Evolutionary conservation across 2,329 filamentous ascomycete genomes (phyloP).

Genomic region (Mollisia scopiformis): DNA sequence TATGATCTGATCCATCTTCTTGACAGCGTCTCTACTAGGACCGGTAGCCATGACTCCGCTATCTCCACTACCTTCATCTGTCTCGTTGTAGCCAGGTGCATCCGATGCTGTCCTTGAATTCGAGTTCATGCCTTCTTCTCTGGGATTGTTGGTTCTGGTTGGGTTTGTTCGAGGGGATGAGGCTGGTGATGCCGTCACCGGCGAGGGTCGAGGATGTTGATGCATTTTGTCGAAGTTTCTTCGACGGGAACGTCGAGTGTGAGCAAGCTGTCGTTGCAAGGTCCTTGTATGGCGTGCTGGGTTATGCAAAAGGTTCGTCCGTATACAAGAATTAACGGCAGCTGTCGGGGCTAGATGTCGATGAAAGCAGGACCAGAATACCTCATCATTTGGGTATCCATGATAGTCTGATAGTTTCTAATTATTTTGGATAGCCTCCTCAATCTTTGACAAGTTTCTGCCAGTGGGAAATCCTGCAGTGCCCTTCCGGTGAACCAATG

Average conservation of each 20-base stretch:
- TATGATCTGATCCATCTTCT: constrained; percentile 90
- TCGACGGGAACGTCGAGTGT: constrained; percentile 20
- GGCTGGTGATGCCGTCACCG: constrained; percentile 73
- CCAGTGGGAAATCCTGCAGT: constrained; percentile 15
- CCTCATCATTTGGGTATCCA: constrained; percentile 39
- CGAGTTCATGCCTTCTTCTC: constrained; percentile 61
- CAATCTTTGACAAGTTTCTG: constrained; percentile 7
- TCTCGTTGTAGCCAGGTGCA: constrained; percentile 53
- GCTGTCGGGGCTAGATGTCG: constrained; percentile 33
- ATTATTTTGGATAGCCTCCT: constrained; percentile 7
- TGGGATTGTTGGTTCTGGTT: constrained; percentile 71
- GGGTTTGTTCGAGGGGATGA: constrained; percentile 74
- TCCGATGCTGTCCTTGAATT: constrained; percentile 44
- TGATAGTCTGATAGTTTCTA: constrained; percentile 26
- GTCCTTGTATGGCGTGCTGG: constrained; percentile 16
- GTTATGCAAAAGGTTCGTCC: constrained; percentile 25
- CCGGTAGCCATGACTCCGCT: constrained; percentile 45
- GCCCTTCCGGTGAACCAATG: constrained; percentile 25
- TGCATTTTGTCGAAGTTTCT: constrained; percentile 65
- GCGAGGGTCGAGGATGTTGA: constrained; percentile 80
- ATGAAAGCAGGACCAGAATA: constrained; percentile 31
- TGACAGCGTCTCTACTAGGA: constrained; percentile 67
- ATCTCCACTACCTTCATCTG: constrained; percentile 49
- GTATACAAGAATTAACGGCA: constrained; percentile 26
- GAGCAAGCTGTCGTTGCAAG: constrained; percentile 26